phyloP scores from a whole-genome alignment of 208 protist species.

The Acanthamoeba culbertsoni region DNA sequence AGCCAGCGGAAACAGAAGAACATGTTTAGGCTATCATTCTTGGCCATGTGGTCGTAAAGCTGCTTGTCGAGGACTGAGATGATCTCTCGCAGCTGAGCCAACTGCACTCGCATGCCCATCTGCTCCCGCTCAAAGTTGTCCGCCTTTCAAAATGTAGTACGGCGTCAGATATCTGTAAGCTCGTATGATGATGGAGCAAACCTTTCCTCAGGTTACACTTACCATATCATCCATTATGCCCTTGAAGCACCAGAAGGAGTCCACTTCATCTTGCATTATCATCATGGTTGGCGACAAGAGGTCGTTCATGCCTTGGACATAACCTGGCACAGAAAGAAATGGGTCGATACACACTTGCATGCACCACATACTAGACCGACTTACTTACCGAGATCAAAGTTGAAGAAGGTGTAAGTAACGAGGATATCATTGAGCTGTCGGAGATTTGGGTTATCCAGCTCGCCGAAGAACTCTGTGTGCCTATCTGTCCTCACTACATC shows the following conservation, averaged over 20 bases:
- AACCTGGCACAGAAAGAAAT: too few species aligned
- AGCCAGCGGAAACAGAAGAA: slow-evolving; percentile 54
- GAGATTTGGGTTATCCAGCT: not conserved
- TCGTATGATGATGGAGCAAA: not conserved
- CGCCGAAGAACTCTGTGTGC: not conserved
- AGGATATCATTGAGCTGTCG: slow-evolving; percentile 12
- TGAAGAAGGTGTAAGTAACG: slow-evolving; percentile 46
- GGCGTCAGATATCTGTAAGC: not conserved
- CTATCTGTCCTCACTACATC: slow-evolving; percentile 37
- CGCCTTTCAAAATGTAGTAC: not conserved
- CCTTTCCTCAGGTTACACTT: not conserved
- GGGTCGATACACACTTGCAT: too few species aligned
- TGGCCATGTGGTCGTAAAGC: slow-evolving; percentile 35
- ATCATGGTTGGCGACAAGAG: slow-evolving; percentile 19
- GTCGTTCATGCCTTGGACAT: slow-evolving; percentile 53
- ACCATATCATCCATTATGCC: slow-evolving; percentile 38
- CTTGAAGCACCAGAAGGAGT: slow-evolving; percentile 59
- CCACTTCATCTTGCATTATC: slow-evolving; percentile 28
- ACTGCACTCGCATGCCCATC: not conserved
- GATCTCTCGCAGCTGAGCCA: not conserved
- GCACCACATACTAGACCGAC: not conserved
- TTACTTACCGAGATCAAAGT: slow-evolving; percentile 37
- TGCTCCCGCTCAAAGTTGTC: slow-evolving; percentile 37
- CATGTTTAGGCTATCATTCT: slow-evolving; percentile 38
- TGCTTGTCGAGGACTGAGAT: not conserved